Percentiles rank a stretch among this genome's conserved stretches.
Evolutionary conservation across 2,329 filamentous ascomycete species (phyloP).

Genomic region (Dactylellina haptotyla): DNA sequence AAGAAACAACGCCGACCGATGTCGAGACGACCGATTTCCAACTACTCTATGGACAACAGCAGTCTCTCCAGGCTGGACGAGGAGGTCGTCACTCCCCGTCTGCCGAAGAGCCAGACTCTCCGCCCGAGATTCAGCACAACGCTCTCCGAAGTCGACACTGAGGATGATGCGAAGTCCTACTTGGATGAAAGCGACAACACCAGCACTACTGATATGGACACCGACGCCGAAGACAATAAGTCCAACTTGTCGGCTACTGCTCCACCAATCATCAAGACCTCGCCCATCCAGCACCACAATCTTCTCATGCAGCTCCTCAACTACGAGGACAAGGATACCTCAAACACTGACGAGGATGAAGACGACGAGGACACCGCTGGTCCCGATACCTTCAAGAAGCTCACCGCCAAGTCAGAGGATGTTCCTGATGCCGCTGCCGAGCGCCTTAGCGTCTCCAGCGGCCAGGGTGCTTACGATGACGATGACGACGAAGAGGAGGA

Average conservation of each 20-base stretch:
- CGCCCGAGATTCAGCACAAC: constrained; percentile 50
- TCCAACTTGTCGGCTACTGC: constrained; percentile 1
- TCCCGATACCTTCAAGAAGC: constrained; percentile 47
- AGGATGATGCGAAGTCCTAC: constrained; percentile 45
- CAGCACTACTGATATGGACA: constrained; percentile 51
- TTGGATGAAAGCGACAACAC: constrained; percentile 48
- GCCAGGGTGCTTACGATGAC: constrained; percentile 23
- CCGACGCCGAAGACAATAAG: constrained; percentile 30
- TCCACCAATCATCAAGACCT: constrained; percentile 39
- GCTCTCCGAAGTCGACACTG: constrained; percentile 45
- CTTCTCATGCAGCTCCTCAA: constrained; percentile 52
- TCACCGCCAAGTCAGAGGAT: constrained; percentile 46
- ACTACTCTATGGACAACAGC: constrained; percentile 38
- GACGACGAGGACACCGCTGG: constrained; percentile 46
- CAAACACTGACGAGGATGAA: constrained; percentile 28
- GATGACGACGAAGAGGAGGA: constrained; percentile 47
- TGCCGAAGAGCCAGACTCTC: constrained; percentile 38
- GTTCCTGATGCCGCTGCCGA: constrained; percentile 39
- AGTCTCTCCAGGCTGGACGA: constrained; percentile 42
- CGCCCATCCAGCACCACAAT: constrained; percentile 42
- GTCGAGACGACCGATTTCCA: constrained; percentile 38
- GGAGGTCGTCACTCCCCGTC: constrained; percentile 48
- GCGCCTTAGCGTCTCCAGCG: constrained; percentile 37
- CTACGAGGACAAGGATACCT: constrained; percentile 35
- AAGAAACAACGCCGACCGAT: constrained; percentile 44